Evolutionary conservation across 768 basidiomycete genomes (phyloP), one percentile per base, ranked within the genome.

Genomic region (Auricularia cornea): DNA sequence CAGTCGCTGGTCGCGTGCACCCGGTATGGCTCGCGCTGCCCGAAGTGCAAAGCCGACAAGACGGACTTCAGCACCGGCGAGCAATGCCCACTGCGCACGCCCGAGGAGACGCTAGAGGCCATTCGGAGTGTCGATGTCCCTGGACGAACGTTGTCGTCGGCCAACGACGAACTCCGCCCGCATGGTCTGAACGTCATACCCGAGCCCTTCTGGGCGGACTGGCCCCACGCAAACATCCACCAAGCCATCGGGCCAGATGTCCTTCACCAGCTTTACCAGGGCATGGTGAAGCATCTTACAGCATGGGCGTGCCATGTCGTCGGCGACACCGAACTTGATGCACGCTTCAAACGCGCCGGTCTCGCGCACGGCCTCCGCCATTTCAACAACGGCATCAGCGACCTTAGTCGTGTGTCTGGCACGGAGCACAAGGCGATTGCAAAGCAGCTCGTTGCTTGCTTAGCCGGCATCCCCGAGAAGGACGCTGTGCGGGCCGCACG

Each of bases 321-420:
- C 16, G 71, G 72, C 1, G 63, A 67, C 10, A 65, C 61, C 5
- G 77, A 80, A 61, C 71, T 80, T 44, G 66, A 67, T 56, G 14
- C 23, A 23, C 60, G 66, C 3, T 38, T 67, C 29, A 44, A 57
- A 23, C 28, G 30, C 35, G 30, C 65, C 12, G 64, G 67, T 3
- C 66, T 44, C 26, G 44, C 61, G 10, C 54, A 59, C 44, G 52
- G 40, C 3, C 29, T 59, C 3, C 67, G 63, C 18, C 33, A 65
- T 44, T 68, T 67, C 61, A 60, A 65, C 28, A 56, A 63, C 6
- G 67, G 67, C 28, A 63, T 68, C 30, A 33, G 56, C 14, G 44
- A 8, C 29, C 59, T 68, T 12, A 23, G 38, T 6, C 48, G 61
- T 26, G 51, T 65, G 18, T 65, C 67, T 10, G 66, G 66, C 6